A percentile compares a stretch with the other conserved stretches of the same genome.
Evolutionary conservation across 2,329 filamentous ascomycete species (phyloP).

Genomic region (Aschersonia sp.): DNA sequence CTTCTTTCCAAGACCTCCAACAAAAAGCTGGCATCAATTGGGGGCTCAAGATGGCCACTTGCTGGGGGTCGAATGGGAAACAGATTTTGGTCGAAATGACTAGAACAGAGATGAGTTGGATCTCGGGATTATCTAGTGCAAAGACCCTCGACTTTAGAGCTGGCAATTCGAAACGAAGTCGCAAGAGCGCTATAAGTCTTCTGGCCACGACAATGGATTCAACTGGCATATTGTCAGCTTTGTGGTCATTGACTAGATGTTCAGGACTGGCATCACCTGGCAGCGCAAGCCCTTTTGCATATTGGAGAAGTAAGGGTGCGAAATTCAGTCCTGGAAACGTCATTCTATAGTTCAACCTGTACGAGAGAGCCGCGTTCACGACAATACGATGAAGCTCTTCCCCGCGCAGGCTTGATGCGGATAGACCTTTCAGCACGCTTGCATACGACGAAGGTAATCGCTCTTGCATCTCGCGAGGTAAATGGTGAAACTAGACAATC

Average conservation of each 20-base stretch:
- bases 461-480: conserved; percentile 51
- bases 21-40: conserved; percentile 30
- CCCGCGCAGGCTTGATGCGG: conserved; percentile 24
- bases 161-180: conserved; percentile 39
- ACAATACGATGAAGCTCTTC: conserved; percentile 51
- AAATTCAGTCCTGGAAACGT: conserved; percentile 59
- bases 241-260: not conserved
- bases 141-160: conserved; percentile 27
- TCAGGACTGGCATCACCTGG: conserved; percentile 41
- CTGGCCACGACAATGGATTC: conserved; percentile 27
- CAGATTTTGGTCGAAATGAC: conserved; percentile 66
- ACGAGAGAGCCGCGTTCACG: conserved; percentile 46
- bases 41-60: conserved; percentile 16
- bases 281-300: conserved; percentile 56
- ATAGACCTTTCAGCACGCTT: conserved; percentile 37
- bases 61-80: conserved; percentile 55
- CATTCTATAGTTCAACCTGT: conserved; percentile 54
- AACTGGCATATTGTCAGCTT: conserved; percentile 29
- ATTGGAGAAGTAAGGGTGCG: conserved; percentile 52
- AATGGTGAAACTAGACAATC: conserved; percentile 29
- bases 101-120: conserved; percentile 55
- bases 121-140: conserved; percentile 54
- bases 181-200: conserved; percentile 32
- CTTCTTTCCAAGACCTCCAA: conserved; percentile 56
- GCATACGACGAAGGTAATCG: conserved; percentile 50